These are phyloP conservation scores for Pisolithus tinctorius DNA, from an alignment of 768 basidiomycete genomes.

Conservation along the genomic window DNA sequence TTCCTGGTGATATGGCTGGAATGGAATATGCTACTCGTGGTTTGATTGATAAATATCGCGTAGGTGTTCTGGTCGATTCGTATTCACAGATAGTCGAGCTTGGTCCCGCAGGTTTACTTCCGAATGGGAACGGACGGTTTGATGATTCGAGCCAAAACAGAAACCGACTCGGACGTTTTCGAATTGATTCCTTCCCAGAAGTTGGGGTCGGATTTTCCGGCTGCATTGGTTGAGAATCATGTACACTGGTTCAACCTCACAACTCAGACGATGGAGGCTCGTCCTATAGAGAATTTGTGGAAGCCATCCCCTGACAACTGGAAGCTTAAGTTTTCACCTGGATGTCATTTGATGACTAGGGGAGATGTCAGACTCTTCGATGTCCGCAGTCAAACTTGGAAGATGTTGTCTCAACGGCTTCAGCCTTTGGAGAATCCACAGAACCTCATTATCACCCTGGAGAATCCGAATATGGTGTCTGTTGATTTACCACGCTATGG, in stretches of 20 bases:
- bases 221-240: constrained; percentile 13
- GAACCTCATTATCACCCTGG: constrained; percentile 10
- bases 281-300: constrained; percentile 22
- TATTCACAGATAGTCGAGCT: not conserved
- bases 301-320: constrained; percentile 12
- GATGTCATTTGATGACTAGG: too few species aligned
- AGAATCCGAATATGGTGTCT: constrained; percentile 10
- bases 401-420: constrained; percentile 5
- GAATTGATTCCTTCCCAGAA: constrained; percentile 22
- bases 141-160: constrained; percentile 12
- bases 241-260: constrained; percentile 27
- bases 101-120: constrained; percentile 18
- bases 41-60: constrained; percentile 6
- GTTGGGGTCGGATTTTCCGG: constrained; percentile 21
- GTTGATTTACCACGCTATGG: constrained; percentile 35
- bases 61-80: not conserved
- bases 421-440: constrained; percentile 15
- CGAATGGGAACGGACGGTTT: constrained; percentile 11
- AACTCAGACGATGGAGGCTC: constrained; percentile 20
- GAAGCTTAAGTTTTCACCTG: too few species aligned
- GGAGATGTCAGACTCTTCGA: too few species aligned
- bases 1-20: constrained; percentile 18
- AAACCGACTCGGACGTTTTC: constrained; percentile 1
- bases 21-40: constrained; percentile 21
- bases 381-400: too few species aligned